These are phyloP conservation scores for Murraya paniculata DNA, from an alignment of 345 rosid genomes.

Conservation along the genomic window DNA sequence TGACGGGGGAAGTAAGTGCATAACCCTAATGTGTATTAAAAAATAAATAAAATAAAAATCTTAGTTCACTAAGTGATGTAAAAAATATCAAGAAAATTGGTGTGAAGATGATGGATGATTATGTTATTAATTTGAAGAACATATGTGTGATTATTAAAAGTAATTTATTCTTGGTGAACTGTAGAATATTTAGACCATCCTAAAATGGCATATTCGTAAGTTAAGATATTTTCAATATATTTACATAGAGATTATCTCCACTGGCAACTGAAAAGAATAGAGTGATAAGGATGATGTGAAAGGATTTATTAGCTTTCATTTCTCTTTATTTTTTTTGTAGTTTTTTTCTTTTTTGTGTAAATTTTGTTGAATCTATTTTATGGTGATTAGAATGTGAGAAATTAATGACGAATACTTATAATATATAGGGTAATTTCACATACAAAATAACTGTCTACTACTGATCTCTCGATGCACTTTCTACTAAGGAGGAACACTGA, in stretches of 20 bases:
- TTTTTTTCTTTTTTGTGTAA: no score
- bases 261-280: conserved; percentile 6
- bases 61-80: no score
- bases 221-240: conserved; percentile 7
- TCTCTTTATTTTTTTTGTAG: neutral
- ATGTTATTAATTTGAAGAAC: neutral
- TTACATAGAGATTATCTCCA: neutral
- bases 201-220: neutral
- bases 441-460: neutral
- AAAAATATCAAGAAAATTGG: no score
- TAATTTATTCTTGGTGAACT: neutral
- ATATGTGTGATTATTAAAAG: neutral
- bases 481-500: neutral
- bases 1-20: neutral
- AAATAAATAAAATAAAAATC: no score
- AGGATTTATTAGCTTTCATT: neutral
- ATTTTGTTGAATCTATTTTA: no score
- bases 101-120: no score
- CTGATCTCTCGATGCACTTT: neutral
- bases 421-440: neutral
- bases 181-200: neutral
- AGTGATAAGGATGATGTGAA: conserved; percentile 4
- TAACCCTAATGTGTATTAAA: neutral
- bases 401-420: no score
- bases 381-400: no score